Conservation (phyloP, 1,284 basidiomycete species). For the Cryptococcus maquisensis region DNA sequence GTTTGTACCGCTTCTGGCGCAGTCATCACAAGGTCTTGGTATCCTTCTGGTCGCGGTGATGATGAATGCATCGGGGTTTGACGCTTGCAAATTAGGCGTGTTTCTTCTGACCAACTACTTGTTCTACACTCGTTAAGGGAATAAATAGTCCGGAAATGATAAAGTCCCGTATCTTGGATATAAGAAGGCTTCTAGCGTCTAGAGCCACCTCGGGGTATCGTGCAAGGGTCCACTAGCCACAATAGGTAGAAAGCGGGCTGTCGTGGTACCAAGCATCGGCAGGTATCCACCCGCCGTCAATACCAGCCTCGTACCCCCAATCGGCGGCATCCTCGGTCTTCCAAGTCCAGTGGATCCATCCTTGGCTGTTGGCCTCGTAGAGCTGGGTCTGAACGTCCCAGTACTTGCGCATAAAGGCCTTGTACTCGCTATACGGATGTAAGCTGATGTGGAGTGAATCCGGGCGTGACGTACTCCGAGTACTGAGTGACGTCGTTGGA, state of each 20-base stretch:
- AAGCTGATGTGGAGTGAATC: neutral
- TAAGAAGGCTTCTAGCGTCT: too few relatives aligned
- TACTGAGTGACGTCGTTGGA: constrained; percentile 70
- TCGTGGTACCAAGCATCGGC: constrained; percentile 54
- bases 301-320: constrained; percentile 56
- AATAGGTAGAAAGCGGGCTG: constrained; percentile 53
- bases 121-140: too few relatives aligned
- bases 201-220: neutral
- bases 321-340: constrained; percentile 61
- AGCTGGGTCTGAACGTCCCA: constrained; percentile 71
- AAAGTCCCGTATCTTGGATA: too few relatives aligned
- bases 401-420: constrained; percentile 71
- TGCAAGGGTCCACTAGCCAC: constrained; percentile 42
- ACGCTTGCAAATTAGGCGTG: too few relatives aligned
- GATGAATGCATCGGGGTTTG: too few relatives aligned
- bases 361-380: constrained; percentile 47
- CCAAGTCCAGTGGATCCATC: constrained; percentile 48
- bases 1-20: constrained; percentile 15
- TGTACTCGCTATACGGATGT: constrained; percentile 58
- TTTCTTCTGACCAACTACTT: too few relatives aligned
- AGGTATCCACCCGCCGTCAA: constrained; percentile 80
- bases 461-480: constrained; percentile 45
- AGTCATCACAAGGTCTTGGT: neutral
- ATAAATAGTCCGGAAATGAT: too few relatives aligned
- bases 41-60: neutral